Conservation (phyloP, 805 yeast genomes). For the Saitoella complicata region DNA sequence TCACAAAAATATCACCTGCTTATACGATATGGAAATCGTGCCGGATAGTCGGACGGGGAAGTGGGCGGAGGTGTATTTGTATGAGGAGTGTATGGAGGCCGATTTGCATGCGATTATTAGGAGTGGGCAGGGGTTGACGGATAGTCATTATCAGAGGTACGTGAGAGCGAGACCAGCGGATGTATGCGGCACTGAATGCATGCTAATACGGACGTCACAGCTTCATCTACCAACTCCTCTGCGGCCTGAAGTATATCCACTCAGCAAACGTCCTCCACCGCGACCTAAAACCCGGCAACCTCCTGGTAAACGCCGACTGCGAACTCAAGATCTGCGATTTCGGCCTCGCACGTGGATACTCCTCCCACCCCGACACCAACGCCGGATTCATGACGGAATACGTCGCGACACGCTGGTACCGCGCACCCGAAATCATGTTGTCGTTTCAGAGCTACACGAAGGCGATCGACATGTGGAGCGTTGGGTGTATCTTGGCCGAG, state of each 20-base stretch:
- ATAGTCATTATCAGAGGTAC: constrained; percentile 75
- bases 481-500: constrained; percentile 93
- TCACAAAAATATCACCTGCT: constrained; percentile 87
- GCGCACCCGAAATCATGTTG: constrained; percentile 96
- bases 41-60: constrained; percentile 34
- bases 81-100: constrained; percentile 87
- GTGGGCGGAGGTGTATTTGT: constrained; percentile 81
- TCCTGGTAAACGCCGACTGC: constrained; percentile 89
- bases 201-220: no score
- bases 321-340: constrained; percentile 93
- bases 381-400: constrained; percentile 94
- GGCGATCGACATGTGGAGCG: constrained; percentile 93
- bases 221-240: constrained; percentile 76
- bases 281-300: constrained; percentile 86
- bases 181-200: no score
- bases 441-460: constrained; percentile 88
- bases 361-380: constrained; percentile 64
- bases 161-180: no score
- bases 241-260: constrained; percentile 82
- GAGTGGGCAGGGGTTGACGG: constrained; percentile 84
- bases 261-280: constrained; percentile 86
- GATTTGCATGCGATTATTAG: constrained; percentile 95
- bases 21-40: constrained; percentile 86
- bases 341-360: constrained; percentile 86
- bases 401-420: constrained; percentile 96